Base-by-base conservation (phyloP, 257 asterid species). In the Misopates orontium region DNA sequence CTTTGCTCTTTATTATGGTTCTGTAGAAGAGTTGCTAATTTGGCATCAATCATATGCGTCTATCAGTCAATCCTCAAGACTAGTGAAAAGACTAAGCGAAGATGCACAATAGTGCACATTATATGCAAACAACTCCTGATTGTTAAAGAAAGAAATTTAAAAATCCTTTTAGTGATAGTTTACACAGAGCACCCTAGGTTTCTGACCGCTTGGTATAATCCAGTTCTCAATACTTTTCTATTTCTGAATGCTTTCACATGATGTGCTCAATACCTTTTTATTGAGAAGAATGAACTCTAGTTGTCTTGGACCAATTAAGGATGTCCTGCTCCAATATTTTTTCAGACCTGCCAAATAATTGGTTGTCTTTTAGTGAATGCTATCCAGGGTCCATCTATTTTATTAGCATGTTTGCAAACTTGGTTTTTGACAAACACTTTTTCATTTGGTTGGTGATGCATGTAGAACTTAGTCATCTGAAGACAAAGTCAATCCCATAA, bases 1-100 rank as follows among this genome's bases (percentile, higher is more conserved):
- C 18, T 60, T 52, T 44, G 31, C 28, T 39, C 39, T 28, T 7
- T 28, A 49, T 65, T 13, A 54, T 36, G 18, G 11, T 56, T 55
- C 42, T 49, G 50, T 54, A 54, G 15, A 42, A n/a, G 28, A 65
- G 67, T 64, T 14, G 51, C 51, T 45, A n/a, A 16, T 16, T 15
- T 45, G 36, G 36, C 36, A 28, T 45, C 9, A 45, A 13, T 18
- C 19, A 12, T 39, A 17, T 10, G 58, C 56, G 16, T 56, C 48
- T 24, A 13, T 21, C 47, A 11, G 19, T 66, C 25, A 14, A 24
- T 25, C 40, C 17, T 15, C 51, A 45, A 14, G 51, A 45, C 18
- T 45, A 45, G 17, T 45, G 17, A 45, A 13, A 45, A 3, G n/a
- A 28, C 36, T 28, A 28, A 28, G 36, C 7, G 36, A n/a, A 2